phyloP scores from a whole-genome alignment of 2,329 filamentous ascomycete genomes.

The Blumeriella jaapii region DNA sequence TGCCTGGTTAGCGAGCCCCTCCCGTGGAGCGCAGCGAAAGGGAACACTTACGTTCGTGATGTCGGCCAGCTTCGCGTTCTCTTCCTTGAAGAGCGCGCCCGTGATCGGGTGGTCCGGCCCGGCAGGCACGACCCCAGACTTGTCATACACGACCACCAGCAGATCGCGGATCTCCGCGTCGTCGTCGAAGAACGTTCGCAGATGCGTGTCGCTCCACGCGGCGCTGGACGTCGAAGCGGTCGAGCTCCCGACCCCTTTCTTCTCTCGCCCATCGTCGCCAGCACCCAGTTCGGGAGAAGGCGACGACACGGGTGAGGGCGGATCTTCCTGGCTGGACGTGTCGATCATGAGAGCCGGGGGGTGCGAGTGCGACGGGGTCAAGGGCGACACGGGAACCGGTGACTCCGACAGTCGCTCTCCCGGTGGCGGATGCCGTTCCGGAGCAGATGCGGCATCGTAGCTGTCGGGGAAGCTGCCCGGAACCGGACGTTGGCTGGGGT shows the following conservation, averaged over 20 bases:
- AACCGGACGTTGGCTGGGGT: conserved; percentile 22
- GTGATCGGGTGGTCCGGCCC: conserved; percentile 79
- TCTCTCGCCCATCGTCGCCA: conserved; percentile 30
- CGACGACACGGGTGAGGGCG: conserved; percentile 50
- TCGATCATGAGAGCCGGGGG: conserved; percentile 60
- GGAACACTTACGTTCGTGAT: conserved; percentile 58
- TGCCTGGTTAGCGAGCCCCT: conserved; percentile 13
- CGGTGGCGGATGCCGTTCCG: conserved; percentile 26
- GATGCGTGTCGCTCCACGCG: conserved; percentile 76
- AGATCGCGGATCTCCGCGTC: conserved; percentile 81
- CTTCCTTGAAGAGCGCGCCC: conserved; percentile 69
- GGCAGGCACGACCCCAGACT: conserved; percentile 67
- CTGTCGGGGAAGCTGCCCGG: conserved; percentile 28
- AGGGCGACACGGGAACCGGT: conserved; percentile 52
- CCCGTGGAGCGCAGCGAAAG: background rate
- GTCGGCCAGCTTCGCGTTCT: conserved; percentile 74
- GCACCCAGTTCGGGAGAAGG: conserved; percentile 51
- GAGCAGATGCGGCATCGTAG: conserved; percentile 18
- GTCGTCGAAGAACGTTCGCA: conserved; percentile 85
- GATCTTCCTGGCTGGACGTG: conserved; percentile 57
- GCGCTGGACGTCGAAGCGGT: conserved; percentile 45
- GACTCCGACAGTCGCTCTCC: conserved; percentile 52
- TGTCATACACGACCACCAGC: conserved; percentile 85
- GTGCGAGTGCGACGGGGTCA: conserved; percentile 36
- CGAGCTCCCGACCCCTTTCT: conserved; percentile 34